phyloP scores from a whole-genome alignment of 805 yeast genomes.

The Candida maesae region DNA sequence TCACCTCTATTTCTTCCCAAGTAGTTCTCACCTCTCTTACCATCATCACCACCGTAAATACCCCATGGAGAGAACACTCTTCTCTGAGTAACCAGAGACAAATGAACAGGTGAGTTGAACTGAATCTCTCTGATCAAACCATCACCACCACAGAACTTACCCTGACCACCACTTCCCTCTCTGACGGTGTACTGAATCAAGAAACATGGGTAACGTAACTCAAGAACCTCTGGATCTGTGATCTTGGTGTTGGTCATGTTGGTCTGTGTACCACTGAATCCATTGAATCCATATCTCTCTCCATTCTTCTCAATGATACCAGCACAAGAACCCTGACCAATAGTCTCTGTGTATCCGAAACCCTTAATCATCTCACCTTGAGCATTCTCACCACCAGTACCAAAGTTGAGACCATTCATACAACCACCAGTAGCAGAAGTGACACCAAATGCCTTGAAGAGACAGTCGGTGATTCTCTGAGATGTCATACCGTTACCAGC shows the following conservation, averaged over 20 bases:
- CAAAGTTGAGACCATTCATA: conserved; percentile 55
- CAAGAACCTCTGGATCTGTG: conserved; percentile 53
- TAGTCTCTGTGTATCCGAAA: conserved; percentile 53
- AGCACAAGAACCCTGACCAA: conserved; percentile 55
- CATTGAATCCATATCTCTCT: conserved; percentile 56
- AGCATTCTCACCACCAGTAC: conserved; percentile 39
- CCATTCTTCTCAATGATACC: conserved; percentile 58
- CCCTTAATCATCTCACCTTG: conserved; percentile 42
- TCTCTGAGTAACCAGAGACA: conserved; percentile 47
- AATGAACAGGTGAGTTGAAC: conserved; percentile 38
- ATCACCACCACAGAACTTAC: conserved; percentile 47
- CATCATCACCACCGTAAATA: conserved; percentile 48
- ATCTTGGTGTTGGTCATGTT: conserved; percentile 53
- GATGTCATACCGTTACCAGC: conserved; percentile 55
- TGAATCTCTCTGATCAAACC: conserved; percentile 49
- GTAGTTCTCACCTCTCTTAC: conserved; percentile 44
- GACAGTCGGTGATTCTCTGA: conserved; percentile 51
- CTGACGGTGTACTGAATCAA: conserved; percentile 43
- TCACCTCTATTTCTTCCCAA: conserved; percentile 32
- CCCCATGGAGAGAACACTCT: conserved; percentile 54
- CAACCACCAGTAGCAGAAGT: conserved; percentile 59
- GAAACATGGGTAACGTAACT: conserved; percentile 48
- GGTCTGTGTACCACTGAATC: conserved; percentile 50
- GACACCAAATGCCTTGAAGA: conserved; percentile 50
- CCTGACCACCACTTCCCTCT: conserved; percentile 45